phyloP scores from a whole-genome alignment of 306 rosid species.

The Fragaria ananassa region DNA sequence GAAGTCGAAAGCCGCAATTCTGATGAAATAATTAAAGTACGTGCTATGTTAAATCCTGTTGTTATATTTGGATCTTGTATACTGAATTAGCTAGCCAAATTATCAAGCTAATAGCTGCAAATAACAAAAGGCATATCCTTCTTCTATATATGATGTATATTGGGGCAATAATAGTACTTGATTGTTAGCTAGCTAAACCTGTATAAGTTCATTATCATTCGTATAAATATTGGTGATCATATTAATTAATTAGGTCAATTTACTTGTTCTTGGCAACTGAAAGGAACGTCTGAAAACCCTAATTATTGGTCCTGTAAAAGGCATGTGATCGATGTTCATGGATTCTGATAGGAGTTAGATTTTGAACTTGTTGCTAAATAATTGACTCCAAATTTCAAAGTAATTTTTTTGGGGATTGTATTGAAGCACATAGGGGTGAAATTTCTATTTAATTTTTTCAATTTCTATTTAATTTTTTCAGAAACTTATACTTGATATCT shows the following conservation, averaged over 20 bases:
- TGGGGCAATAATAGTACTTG: not conserved
- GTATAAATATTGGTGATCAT: no score
- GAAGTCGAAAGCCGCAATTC: no score
- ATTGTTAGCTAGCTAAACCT: not conserved
- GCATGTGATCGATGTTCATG: not conserved
- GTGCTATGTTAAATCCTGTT: not conserved
- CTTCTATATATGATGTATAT: not conserved
- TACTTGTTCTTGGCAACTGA: not conserved
- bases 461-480: no score
- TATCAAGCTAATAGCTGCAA: not conserved
- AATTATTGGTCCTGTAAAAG: not conserved
- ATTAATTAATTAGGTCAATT: not conserved
- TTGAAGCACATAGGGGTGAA: no score
- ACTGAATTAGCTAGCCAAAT: no score
- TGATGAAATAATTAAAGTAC: no score
- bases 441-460: no score
- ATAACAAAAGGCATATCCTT: not conserved
- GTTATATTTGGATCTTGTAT: not conserved
- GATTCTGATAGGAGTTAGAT: not conserved
- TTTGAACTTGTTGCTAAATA: not conserved
- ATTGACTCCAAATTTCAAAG: no score
- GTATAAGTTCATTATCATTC: not conserved
- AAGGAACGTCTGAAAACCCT: not conserved
- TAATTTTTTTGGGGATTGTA: no score
- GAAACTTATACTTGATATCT: no score